These are phyloP conservation scores for Limnanthes douglasii DNA, from an alignment of 345 rosid species.

Conservation along the genomic window DNA sequence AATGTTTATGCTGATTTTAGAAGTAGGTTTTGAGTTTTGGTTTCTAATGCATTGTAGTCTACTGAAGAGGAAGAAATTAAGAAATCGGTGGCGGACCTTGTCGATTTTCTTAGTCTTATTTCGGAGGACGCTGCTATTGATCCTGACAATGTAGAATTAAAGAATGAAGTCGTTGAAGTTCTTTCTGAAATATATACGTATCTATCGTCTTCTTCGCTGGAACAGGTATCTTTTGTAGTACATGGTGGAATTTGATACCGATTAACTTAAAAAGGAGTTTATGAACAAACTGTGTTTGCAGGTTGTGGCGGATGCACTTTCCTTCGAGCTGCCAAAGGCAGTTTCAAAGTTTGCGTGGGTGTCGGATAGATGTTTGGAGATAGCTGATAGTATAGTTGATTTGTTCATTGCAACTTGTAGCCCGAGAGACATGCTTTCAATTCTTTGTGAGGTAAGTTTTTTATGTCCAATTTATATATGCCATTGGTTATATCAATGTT, in stretches of 20 bases:
- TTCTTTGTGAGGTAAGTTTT: slow-evolving; percentile 83
- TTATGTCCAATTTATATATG: too few relatives aligned
- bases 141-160: slow-evolving; percentile 17
- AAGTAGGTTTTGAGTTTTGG: slow-evolving; percentile 1
- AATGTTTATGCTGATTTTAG: not conserved
- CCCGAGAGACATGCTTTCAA: slow-evolving; percentile 76
- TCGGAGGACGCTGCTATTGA: slow-evolving; percentile 15
- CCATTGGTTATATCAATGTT: too few relatives aligned
- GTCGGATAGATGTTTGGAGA: slow-evolving; percentile 31
- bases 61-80: slow-evolving; percentile 30
- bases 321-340: slow-evolving; percentile 62
- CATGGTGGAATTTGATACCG: not conserved
- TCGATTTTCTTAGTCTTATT: slow-evolving; percentile 29
- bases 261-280: not conserved
- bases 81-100: slow-evolving; percentile 27
- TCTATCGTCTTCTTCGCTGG: slow-evolving; percentile 28
- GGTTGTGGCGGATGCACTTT: slow-evolving; percentile 50
- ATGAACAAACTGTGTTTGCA: slow-evolving; percentile 8
- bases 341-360: slow-evolving; percentile 41
- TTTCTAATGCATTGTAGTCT: slow-evolving; percentile 22
- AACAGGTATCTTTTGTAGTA: slow-evolving; percentile 32
- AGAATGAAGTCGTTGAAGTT: slow-evolving; percentile 22
- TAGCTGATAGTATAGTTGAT: slow-evolving; percentile 32
- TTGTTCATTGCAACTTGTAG: slow-evolving; percentile 33
- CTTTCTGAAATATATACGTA: slow-evolving; percentile 20